phyloP scores from a whole-genome alignment of 345 rosid genomes.

The Physaria fendleri region DNA sequence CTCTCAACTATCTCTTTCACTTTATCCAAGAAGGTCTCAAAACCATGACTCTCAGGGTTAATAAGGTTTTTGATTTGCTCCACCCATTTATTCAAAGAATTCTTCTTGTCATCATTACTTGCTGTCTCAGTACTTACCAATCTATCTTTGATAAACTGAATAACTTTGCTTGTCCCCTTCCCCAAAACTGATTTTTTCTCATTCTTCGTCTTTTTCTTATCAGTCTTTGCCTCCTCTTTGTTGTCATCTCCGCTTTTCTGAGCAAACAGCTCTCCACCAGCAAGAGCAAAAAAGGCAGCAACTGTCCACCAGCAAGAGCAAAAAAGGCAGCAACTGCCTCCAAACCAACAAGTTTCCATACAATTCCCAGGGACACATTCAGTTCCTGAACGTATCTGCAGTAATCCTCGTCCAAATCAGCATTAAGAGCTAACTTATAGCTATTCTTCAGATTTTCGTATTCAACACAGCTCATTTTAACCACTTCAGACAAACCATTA shows the following conservation, averaged over 20 bases:
- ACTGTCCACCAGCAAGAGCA: conserved; percentile 54
- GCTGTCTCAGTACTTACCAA: conserved; percentile 32
- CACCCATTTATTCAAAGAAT: conserved; percentile 36
- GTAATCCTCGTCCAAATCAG: conserved; percentile 36
- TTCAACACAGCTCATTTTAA: conserved; percentile 25
- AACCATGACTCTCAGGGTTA: conserved; percentile 40
- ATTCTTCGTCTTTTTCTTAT: conserved; percentile 54
- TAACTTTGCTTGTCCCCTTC: conserved; percentile 57
- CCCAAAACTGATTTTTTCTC: conserved; percentile 69
- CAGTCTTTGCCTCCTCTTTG: conserved; percentile 35
- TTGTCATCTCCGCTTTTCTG: conserved; percentile 34
- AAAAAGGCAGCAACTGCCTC: conserved; percentile 60
- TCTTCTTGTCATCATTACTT: conserved; percentile 26
- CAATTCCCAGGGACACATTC: conserved; percentile 36
- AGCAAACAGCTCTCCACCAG: conserved; percentile 43
- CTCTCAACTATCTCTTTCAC: conserved; percentile 78
- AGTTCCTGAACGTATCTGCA: conserved; percentile 45
- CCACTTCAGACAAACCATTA: conserved; percentile 24
- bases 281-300: conserved; percentile 51
- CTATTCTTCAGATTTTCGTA: conserved; percentile 25
- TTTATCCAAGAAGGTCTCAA: conserved; percentile 44
- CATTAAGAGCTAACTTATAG: conserved; percentile 32
- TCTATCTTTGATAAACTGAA: conserved; percentile 61
- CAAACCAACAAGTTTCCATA: conserved; percentile 71
- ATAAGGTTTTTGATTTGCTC: conserved; percentile 40